Conservation (phyloP, 78 protist species). For the Parvularia atlantis region DNA sequence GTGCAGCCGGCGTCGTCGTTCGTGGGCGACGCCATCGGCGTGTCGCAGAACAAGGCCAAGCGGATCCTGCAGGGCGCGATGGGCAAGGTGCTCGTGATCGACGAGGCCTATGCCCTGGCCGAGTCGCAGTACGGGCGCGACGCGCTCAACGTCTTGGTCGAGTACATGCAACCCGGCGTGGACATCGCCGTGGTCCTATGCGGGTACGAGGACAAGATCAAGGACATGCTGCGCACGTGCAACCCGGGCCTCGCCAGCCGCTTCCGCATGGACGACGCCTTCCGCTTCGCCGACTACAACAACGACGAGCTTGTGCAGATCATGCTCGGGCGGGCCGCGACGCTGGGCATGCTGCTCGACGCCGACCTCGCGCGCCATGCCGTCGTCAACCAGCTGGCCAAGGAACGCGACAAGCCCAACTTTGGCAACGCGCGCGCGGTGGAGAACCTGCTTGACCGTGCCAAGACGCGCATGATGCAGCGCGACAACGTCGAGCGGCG, state of each 20-base stretch:
- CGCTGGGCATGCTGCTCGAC: background rate
- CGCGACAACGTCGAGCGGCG: background rate
- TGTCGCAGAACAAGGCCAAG: constrained; percentile 13
- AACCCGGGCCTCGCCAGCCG: constrained; percentile 45
- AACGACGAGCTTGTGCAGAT: constrained; percentile 7
- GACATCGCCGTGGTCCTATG: constrained; percentile 22
- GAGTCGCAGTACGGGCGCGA: background rate
- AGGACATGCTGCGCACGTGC: background rate
- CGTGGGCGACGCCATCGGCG: constrained; percentile 23
- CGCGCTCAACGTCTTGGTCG: constrained; percentile 35
- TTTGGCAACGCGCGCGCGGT: constrained; percentile 49
- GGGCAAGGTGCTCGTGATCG: constrained; percentile 44
- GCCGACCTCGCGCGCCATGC: background rate
- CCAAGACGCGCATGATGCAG: background rate
- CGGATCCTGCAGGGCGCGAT: constrained; percentile 2
- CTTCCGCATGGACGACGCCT: constrained; percentile 14
- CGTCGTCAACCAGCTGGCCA: constrained; percentile 3
- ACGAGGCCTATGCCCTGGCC: constrained; percentile 38
- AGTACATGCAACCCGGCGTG: constrained; percentile 20
- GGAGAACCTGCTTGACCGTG: background rate
- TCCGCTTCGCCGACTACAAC: constrained; percentile 6
- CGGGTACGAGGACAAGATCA: constrained; percentile 31
- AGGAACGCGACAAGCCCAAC: constrained; percentile 3
- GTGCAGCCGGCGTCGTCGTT: constrained; percentile 6
- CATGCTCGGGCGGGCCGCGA: background rate